phyloP scores from a whole-genome alignment of 768 basidiomycete species.

The Lentinula edodes region DNA sequence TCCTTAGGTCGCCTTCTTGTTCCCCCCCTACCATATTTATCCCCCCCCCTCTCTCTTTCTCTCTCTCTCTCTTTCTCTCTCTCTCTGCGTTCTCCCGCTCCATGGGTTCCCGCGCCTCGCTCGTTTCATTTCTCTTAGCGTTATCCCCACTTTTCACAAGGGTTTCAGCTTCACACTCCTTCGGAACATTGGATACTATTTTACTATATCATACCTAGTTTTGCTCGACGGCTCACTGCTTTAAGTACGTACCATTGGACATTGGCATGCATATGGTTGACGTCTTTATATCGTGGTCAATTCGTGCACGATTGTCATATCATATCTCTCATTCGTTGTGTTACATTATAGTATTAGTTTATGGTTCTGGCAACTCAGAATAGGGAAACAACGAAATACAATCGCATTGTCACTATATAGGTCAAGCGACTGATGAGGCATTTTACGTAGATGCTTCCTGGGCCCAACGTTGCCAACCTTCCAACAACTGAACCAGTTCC shows the following conservation, averaged over 20 bases:
- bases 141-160: background rate
- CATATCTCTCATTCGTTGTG: background rate
- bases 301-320: background rate
- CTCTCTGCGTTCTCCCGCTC: background rate
- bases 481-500: background rate
- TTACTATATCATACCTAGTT: background rate
- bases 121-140: background rate
- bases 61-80: background rate
- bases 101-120: background rate
- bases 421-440: no score
- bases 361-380: background rate
- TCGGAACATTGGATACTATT: background rate
- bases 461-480: background rate
- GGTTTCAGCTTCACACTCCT: constrained; percentile 2
- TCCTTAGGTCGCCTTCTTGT: background rate
- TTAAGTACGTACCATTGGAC: background rate
- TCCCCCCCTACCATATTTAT: background rate
- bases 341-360: background rate
- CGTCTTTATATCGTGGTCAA: background rate
- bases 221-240: background rate
- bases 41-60: no score
- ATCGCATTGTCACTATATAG: background rate
- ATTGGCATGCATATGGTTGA: background rate
- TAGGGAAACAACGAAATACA: background rate
- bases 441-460: no score